A percentile compares a stretch with the other conserved stretches of the same genome.
phyloP scores from a whole-genome alignment of 129 eudicot genomes.

The Chrysanthemum makinoi region DNA sequence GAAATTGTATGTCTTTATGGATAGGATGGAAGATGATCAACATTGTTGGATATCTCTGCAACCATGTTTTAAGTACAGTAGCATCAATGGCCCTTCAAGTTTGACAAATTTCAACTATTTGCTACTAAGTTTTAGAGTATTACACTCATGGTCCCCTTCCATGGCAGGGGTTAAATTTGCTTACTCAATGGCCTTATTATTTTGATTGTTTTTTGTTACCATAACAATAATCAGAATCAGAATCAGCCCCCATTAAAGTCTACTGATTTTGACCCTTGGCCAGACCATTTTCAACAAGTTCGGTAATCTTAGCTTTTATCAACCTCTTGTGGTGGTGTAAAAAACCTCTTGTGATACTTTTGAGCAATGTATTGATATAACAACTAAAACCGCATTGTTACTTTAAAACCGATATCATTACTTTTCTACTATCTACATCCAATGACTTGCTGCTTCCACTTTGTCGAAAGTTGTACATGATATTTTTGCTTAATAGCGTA shows the following conservation, averaged over 20 bases:
- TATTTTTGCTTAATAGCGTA: no score
- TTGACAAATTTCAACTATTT: not conserved
- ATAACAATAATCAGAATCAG: no score
- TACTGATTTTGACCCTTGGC: not conserved
- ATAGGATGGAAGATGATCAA: constrained; percentile 27
- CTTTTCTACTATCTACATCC: not conserved
- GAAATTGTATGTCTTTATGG: constrained; percentile 16
- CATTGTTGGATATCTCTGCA: constrained; percentile 14
- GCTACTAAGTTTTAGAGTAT: not conserved
- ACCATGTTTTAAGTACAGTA: constrained; percentile 7
- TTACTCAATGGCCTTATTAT: not conserved
- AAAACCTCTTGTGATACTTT: not conserved
- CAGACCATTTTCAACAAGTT: not conserved
- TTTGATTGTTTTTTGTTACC: not conserved
- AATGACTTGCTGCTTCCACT: not conserved
- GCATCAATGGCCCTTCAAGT: constrained; percentile 11
- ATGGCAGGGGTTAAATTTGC: not conserved
- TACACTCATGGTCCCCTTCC: not conserved
- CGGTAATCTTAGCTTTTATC: not conserved
- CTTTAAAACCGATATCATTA: no score
- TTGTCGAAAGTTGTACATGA: no score
- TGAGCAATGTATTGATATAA: not conserved
- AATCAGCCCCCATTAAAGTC: no score
- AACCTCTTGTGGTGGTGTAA: not conserved
- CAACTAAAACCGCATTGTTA: not conserved